A percentile compares a stretch with the other conserved stretches of the same genome.
phyloP scores from a whole-genome alignment of 2,329 filamentous ascomycete species.

The Chrysosphaeria jannelii region DNA sequence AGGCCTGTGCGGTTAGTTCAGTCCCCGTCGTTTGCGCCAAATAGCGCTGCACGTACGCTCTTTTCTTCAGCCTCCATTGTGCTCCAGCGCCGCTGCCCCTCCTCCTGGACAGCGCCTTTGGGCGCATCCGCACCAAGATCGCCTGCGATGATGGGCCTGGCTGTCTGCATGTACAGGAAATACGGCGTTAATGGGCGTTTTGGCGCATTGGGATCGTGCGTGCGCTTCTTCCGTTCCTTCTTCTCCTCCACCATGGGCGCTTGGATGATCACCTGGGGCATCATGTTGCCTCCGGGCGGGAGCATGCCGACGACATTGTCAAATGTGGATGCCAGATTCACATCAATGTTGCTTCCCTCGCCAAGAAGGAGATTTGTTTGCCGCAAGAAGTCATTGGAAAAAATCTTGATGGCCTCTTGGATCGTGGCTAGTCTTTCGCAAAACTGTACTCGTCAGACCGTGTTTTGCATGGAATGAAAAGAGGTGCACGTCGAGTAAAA shows the following conservation, averaged over 20 bases:
- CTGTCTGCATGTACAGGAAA: conserved; percentile 80
- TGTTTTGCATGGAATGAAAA: too few species aligned
- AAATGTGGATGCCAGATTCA: conserved; percentile 17
- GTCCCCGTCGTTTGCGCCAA: too few species aligned
- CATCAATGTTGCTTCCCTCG: conserved; percentile 16
- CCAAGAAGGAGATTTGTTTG: conserved; percentile 65
- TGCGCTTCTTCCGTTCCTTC: conserved; percentile 73
- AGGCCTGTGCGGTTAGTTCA: conserved; percentile 15
- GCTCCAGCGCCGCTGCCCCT: conserved; percentile 66
- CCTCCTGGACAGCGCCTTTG: conserved; percentile 65
- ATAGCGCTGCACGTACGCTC: conserved; percentile 12
- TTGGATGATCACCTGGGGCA: conserved; percentile 8
- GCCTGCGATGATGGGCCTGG: conserved; percentile 50
- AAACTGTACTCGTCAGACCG: too few species aligned
- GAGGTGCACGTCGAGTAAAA: too few species aligned
- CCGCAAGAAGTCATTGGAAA: conserved; percentile 60
- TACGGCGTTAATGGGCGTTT: conserved; percentile 86
- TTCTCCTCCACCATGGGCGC: conserved; percentile 27
- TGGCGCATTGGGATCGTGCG: conserved; percentile 72
- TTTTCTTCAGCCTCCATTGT: conserved; percentile 49
- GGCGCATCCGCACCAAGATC: conserved; percentile 48
- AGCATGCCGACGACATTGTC: conserved; percentile 18
- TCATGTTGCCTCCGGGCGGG: conserved; percentile 9
- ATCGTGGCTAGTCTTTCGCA: conserved; percentile 52
- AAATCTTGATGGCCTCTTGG: conserved; percentile 46